Evolutionary conservation across 768 basidiomycete species (phyloP).

Genomic region (Collybiopsis confluens): DNA sequence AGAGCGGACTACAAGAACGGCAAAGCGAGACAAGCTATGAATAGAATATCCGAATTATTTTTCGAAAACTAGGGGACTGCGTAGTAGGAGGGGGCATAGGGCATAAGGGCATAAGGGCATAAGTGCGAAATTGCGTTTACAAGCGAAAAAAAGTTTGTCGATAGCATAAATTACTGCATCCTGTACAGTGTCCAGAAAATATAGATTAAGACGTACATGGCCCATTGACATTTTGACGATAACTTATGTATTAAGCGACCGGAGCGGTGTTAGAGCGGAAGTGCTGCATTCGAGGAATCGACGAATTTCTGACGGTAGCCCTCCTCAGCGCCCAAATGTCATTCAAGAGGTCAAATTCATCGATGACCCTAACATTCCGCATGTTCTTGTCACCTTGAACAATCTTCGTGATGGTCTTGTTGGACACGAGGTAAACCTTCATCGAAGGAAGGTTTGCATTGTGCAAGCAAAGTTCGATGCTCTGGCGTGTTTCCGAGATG

Average conservation of each 20-base stretch:
- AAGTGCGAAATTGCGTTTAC: too few relatives aligned
- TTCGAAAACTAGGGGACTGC: neutral
- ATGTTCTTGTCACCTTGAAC: slow-evolving; percentile 10
- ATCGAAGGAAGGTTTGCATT: slow-evolving; percentile 22
- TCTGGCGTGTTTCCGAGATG: slow-evolving; percentile 21
- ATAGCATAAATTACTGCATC: too few relatives aligned
- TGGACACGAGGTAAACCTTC: slow-evolving; percentile 24
- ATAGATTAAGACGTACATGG: too few relatives aligned
- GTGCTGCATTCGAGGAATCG: slow-evolving; percentile 1
- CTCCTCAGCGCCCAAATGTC: slow-evolving; percentile 5
- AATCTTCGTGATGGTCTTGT: slow-evolving; percentile 17
- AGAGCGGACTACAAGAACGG: neutral
- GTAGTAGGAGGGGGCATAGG: too few relatives aligned
- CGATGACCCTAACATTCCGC: slow-evolving; percentile 4
- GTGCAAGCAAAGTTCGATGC: slow-evolving; percentile 19
- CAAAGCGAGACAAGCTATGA: neutral
- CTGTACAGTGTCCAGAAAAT: too few relatives aligned
- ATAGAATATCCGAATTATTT: neutral
- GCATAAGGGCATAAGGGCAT: too few relatives aligned
- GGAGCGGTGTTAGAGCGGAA: neutral
- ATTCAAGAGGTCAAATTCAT: slow-evolving; percentile 5
- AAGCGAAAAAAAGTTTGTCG: too few relatives aligned
- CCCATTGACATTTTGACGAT: too few relatives aligned
- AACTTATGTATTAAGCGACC: too few relatives aligned
- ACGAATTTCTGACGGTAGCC: too few relatives aligned